Evolutionary conservation across 257 asterid genomes (phyloP), one percentile per base, ranked within the genome.

Genomic region (Asclepias syriaca): DNA sequence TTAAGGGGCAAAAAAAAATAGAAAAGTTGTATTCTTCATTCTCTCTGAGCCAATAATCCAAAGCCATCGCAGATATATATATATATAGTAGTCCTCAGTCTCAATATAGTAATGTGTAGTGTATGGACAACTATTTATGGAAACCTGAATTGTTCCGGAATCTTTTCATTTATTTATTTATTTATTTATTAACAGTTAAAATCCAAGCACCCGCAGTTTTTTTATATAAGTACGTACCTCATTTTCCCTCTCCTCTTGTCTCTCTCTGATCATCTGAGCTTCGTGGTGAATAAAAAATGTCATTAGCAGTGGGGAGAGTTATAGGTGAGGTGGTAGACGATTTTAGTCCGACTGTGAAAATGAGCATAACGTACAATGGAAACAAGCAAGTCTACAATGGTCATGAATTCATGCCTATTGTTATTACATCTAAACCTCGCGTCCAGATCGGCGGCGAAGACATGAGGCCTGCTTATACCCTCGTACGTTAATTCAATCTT

Each of bases 361-460:
- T 93, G 82, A 83, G 37, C 74, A 85, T 86, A 2, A 86, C 81
- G 1, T 90, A 86, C 72, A 83, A 79, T 64, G 27, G 71, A 51
- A 87, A 82, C 83, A 85, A 82, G 76, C 87, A 81, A 64, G 97
- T 93, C 5, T 78, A 50, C 18, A 93, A 93, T 73, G 97, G 98
- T 46, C 93, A 87, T 56, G 95, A 93, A 78, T 88, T 93, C 76
- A 88, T 88, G 96, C 98, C 98, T 10, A 60, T 86, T 32, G 65
- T 82, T 76, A 66, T 88, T 80, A 39, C 69, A 58, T 32, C 86
- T 16, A 89, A 81, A 68, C 98, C 98, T 2, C 84, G 91, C 1
- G 96, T 90, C 45, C 89, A 93, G n/a, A 83, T 92, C 6, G 98
- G 97, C 1, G 97, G 98, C 0, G 93, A 84, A 63, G 98, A 93